Evolutionary conservation across 345 rosid genomes (phyloP).

Genomic region (Cardamine occulta): DNA sequence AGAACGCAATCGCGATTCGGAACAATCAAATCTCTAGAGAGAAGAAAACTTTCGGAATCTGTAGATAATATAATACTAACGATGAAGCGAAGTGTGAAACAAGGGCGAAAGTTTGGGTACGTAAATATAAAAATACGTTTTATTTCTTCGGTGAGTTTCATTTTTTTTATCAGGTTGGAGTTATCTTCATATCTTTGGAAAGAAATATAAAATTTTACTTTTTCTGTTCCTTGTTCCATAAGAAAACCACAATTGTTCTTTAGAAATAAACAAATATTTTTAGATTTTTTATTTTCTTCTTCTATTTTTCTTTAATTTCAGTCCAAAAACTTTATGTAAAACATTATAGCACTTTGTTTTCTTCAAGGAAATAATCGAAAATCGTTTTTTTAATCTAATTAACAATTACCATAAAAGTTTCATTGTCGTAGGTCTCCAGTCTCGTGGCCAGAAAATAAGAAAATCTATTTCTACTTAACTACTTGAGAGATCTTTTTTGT

Average conservation of each 20-base stretch:
- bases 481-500: background rate
- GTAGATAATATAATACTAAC: constrained; percentile 35
- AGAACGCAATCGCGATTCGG: constrained; percentile 3
- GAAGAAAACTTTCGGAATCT: constrained; percentile 19
- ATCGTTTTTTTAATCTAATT: background rate
- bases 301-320: background rate
- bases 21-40: constrained; percentile 16
- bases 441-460: background rate
- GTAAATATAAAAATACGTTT: background rate
- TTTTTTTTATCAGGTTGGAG: constrained; percentile 1
- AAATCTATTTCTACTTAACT: background rate
- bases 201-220: background rate
- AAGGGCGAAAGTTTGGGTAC: background rate
- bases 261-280: background rate
- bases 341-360: background rate
- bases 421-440: background rate
- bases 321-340: background rate
- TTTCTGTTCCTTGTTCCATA: constrained; percentile 18
- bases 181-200: constrained; percentile 7
- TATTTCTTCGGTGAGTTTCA: constrained; percentile 2
- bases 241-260: constrained; percentile 11
- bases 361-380: background rate
- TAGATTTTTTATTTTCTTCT: background rate
- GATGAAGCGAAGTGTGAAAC: background rate
- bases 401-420: background rate